Conservation (phyloP, 306 rosid genomes). For the Comarum palustre region DNA sequence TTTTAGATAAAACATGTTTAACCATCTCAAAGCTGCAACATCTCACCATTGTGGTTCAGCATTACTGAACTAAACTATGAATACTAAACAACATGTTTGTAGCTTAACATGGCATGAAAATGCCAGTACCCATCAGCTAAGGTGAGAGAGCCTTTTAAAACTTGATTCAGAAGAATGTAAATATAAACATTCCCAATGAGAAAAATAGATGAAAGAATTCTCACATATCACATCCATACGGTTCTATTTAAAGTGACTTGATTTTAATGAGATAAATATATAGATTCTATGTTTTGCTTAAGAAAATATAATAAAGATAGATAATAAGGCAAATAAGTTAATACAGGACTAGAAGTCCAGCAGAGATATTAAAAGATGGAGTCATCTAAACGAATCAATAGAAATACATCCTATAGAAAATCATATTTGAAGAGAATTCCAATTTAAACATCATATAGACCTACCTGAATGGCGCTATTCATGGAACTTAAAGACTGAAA, state of each 20-base stretch:
- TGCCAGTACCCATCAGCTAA: not conserved
- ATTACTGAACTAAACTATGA: not conserved
- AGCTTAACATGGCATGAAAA: not conserved
- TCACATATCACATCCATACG: not conserved
- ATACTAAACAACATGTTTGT: not conserved
- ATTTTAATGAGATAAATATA: not conserved
- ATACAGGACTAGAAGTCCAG: not conserved
- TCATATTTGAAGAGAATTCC: constrained; percentile 8
- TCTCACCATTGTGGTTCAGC: not conserved
- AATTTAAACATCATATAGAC: constrained; percentile 14
- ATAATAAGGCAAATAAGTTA: not conserved
- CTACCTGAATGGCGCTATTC: constrained; percentile 66
- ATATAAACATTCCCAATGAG: not conserved
- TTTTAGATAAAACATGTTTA: too few relatives aligned
- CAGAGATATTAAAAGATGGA: not conserved
- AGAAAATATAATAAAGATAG: not conserved
- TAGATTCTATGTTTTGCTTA: not conserved
- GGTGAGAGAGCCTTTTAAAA: not conserved
- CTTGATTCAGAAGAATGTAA: not conserved
- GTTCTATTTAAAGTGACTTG: not conserved
- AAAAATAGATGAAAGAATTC: not conserved
- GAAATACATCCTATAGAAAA: not conserved
- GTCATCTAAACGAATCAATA: not conserved
- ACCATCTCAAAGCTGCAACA: not conserved
- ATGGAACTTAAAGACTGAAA: constrained; percentile 52